A percentile compares a stretch with the other conserved stretches of the same genome.
phyloP scores from a whole-genome alignment of 2,329 filamentous ascomycete genomes.

The Claviceps citrina region DNA sequence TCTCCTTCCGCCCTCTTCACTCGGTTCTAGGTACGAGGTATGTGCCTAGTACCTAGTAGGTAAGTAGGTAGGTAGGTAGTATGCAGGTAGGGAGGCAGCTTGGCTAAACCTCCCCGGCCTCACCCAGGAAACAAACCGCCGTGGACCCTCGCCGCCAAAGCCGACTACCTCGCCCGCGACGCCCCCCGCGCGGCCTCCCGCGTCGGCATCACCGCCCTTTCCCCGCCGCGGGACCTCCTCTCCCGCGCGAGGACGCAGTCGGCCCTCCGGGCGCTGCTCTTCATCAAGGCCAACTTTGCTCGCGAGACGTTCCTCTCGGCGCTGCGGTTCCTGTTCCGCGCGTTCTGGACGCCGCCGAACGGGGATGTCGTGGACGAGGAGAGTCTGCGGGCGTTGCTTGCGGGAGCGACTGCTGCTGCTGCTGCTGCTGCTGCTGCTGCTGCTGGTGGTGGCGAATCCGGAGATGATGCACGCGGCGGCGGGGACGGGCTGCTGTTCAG shows the following conservation, averaged over 20 bases:
- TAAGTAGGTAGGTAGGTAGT: no score
- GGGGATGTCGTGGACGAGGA: constrained; percentile 44
- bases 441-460: no score
- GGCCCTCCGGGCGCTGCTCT: constrained; percentile 50
- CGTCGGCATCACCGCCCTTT: constrained; percentile 22
- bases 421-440: background rate
- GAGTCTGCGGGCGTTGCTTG: constrained; percentile 28
- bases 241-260: constrained; percentile 28
- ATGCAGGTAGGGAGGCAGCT: no score
- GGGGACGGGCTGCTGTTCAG: constrained; percentile 30
- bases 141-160: constrained; percentile 56
- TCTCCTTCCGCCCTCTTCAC: background rate
- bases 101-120: no score
- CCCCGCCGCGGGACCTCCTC: constrained; percentile 29
- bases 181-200: constrained; percentile 22
- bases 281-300: constrained; percentile 45
- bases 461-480: no score
- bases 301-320: constrained; percentile 32
- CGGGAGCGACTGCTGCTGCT: constrained; percentile 16
- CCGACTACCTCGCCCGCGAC: constrained; percentile 34
- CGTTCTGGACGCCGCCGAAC: constrained; percentile 46
- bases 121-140: constrained; percentile 57
- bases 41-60: no score
- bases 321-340: constrained; percentile 39
- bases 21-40: no score